Conservation (phyloP, 257 asterid species). For the Fraxinus quadrangulata region DNA sequence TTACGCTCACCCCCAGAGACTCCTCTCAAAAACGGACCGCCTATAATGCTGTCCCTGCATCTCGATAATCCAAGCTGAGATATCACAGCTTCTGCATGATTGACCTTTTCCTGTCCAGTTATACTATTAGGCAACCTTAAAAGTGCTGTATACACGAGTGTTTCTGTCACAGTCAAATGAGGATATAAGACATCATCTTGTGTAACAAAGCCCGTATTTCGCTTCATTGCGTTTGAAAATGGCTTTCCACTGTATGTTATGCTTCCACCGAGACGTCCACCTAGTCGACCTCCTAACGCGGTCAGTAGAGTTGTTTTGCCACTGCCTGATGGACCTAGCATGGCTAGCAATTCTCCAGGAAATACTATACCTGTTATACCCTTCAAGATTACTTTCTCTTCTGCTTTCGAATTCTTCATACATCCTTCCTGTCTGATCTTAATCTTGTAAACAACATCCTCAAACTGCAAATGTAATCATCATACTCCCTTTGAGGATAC, state of each 20-base stretch:
- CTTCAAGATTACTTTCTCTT: conserved; percentile 49
- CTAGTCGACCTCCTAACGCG: conserved; percentile 61
- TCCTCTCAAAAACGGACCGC: conserved; percentile 49
- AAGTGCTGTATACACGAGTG: conserved; percentile 59
- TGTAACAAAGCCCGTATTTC: conserved; percentile 65
- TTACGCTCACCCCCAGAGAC: conserved; percentile 74
- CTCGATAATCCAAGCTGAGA: conserved; percentile 50
- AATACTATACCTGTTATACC: conserved; percentile 51
- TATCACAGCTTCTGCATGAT: conserved; percentile 54
- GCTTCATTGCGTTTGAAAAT: conserved; percentile 52
- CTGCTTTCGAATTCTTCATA: conserved; percentile 25
- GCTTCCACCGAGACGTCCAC: conserved; percentile 41
- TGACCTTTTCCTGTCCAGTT: conserved; percentile 36
- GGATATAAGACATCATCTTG: conserved; percentile 68
- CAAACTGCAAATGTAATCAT: conserved; percentile 45
- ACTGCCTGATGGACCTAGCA: conserved; percentile 77
- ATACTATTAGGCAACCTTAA: conserved; percentile 56
- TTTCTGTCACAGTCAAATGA: conserved; percentile 62
- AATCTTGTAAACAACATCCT: conserved; percentile 51
- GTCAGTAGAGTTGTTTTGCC: conserved; percentile 74
- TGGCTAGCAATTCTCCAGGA: conserved; percentile 69
- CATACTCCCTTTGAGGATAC: background rate
- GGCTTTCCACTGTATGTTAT: conserved; percentile 58
- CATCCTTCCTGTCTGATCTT: conserved; percentile 26
- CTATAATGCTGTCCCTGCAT: conserved; percentile 58